Percentiles rank a stretch among this genome's conserved stretches.
Conservation (phyloP, 768 basidiomycete species). For the Trametes elegans region DNA sequence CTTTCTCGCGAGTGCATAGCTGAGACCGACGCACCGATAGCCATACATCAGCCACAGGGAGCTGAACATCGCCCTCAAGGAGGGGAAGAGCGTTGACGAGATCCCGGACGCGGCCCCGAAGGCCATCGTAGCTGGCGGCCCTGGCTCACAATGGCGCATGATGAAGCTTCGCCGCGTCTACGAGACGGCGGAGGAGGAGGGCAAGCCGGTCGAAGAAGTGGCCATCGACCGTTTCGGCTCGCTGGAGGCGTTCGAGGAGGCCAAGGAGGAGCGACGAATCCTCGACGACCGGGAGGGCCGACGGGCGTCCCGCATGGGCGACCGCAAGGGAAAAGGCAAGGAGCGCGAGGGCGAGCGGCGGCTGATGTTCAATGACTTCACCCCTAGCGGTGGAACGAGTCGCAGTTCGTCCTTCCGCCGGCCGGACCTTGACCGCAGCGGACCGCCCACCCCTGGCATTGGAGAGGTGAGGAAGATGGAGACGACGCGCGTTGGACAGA, state of each 20-base stretch:
- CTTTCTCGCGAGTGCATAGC: not conserved
- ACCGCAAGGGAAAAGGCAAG: conserved; percentile 35
- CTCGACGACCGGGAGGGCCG: conserved; percentile 79
- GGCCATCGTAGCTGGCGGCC: conserved; percentile 73
- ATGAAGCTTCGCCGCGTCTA: conserved; percentile 89
- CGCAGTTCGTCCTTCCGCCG: conserved; percentile 88
- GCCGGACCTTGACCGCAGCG: conserved; percentile 52
- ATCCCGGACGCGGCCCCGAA: conserved; percentile 44
- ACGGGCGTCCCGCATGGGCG: conserved; percentile 37
- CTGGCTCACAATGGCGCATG: conserved; percentile 97
- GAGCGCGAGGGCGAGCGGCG: conserved; percentile 41
- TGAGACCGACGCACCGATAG: conserved; percentile 34
- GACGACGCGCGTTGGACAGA: conserved; percentile 56
- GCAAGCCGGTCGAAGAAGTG: conserved; percentile 66
- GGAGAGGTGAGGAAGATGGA: conserved; percentile 48
- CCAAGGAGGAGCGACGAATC: conserved; percentile 79
- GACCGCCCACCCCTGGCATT: conserved; percentile 48
- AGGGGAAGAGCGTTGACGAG: conserved; percentile 39
- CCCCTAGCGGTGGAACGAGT: conserved; percentile 60
- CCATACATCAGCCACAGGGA: conserved; percentile 60
- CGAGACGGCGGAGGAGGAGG: conserved; percentile 88
- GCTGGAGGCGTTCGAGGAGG: conserved; percentile 84
- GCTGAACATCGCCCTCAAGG: conserved; percentile 56
- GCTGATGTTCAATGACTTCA: conserved; percentile 68
- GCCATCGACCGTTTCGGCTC: conserved; percentile 88